Evolutionary conservation across 31 red algal species (phyloP).

Genomic region (Odonthalia washingtoniensis): DNA sequence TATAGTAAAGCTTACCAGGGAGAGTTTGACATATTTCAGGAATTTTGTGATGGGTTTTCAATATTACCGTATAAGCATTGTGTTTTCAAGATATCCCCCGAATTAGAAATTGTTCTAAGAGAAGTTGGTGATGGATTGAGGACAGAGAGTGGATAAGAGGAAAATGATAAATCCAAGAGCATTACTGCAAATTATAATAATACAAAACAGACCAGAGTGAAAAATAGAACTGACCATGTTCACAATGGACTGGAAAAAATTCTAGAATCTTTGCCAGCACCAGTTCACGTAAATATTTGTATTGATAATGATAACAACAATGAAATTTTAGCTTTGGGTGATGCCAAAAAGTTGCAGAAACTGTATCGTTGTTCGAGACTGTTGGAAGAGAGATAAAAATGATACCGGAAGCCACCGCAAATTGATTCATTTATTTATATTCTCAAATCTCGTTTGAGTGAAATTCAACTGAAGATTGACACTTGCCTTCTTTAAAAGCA

Average conservation of each 20-base stretch:
- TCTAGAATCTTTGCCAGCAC: background rate
- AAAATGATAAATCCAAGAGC: background rate
- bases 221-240: background rate
- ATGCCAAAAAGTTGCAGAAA: background rate
- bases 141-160: background rate
- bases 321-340: background rate
- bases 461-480: background rate
- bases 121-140: too few relatives aligned
- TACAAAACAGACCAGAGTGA: background rate
- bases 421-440: too few relatives aligned
- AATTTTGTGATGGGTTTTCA: constrained; percentile 14
- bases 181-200: background rate
- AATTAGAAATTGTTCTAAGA: constrained; percentile 50
- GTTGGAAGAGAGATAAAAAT: background rate
- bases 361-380: background rate
- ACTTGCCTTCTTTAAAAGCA: too few relatives aligned
- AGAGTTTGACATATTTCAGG: constrained; percentile 24
- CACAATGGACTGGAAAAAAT: background rate
- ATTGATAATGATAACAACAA: background rate
- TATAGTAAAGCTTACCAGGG: constrained; percentile 28
- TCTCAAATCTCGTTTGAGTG: background rate
- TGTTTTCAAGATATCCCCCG: too few relatives aligned
- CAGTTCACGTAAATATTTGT: background rate
- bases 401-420: background rate
- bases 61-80: too few relatives aligned